Conservation (phyloP, 495 filamentous ascomycete species). For the Penicillium angulare region DNA sequence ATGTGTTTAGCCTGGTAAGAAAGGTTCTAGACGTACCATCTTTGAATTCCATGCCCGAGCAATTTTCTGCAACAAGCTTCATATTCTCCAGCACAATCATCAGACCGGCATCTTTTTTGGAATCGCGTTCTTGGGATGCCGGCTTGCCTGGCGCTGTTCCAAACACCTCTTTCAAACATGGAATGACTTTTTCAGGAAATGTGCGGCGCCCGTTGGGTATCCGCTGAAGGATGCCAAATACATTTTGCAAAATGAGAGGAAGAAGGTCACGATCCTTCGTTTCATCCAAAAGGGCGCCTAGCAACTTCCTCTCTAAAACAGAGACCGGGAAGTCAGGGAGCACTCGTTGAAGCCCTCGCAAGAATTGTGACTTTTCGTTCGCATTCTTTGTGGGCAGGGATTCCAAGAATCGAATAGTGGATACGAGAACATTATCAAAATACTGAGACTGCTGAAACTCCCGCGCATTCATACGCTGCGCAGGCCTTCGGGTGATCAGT, state of each 20-base stretch:
- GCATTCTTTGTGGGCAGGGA: conserved; percentile 85
- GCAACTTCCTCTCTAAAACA: conserved; percentile 90
- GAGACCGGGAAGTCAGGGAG: conserved; percentile 86
- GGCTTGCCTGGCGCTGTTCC: conserved; percentile 50
- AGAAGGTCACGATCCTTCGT: conserved; percentile 85
- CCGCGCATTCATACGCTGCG: conserved; percentile 79
- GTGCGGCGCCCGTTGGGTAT: conserved; percentile 72
- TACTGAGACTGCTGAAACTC: conserved; percentile 94
- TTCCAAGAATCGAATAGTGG: conserved; percentile 92
- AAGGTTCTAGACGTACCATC: conserved; percentile 61
- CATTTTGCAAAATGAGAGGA: conserved; percentile 79
- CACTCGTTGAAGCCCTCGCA: conserved; percentile 83
- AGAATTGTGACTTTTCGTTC: conserved; percentile 86
- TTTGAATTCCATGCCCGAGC: conserved; percentile 89
- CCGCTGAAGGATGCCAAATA: conserved; percentile 80
- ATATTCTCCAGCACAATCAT: conserved; percentile 88
- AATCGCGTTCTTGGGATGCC: conserved; percentile 64
- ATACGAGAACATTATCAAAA: conserved; percentile 95
- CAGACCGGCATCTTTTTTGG: conserved; percentile 81
- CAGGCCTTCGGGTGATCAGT: conserved; percentile 81
- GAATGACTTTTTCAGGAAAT: conserved; percentile 80
- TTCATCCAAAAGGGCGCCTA: conserved; percentile 86
- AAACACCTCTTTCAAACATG: conserved; percentile 81
- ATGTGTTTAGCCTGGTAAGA: background rate
- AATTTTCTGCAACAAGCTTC: conserved; percentile 69